Base-by-base conservation (phyloP, 306 rosid species). In the Astragalus membranaceus region DNA sequence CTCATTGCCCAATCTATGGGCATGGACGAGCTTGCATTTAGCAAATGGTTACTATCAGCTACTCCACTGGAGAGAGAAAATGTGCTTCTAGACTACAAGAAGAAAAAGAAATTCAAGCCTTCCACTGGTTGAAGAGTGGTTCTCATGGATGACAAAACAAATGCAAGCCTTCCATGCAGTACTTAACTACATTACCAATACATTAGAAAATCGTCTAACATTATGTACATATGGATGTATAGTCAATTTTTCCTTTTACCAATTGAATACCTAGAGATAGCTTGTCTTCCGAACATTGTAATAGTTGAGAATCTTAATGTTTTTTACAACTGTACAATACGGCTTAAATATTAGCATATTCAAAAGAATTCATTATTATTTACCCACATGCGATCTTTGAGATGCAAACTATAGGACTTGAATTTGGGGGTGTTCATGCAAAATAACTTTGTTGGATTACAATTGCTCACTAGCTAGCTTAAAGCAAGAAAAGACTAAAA, bases 41-140 rank as follows among this genome's bases (percentile, higher is more conserved):
- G 98, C 86, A 85, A 76, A 79, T 93, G 98, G 98, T 50, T 90
- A 63, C 75, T 90, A 72, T 84, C 92, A 37, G 92, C 92, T 1
- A 83, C 89, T 62, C 88, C 89, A 41, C 37, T 16, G 26, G 89
- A 87, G 80, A 87, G 94, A 75, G 87, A 85, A 63, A 81, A 76
- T 16, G 86, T 84, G 74, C 88, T 93, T 70, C 70, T 33, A 64
- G 87, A 87, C 78, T 90, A 74, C 81, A 85, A 78, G 69, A 83
- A 76, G 89, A 88, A 87, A 64, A 86, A 73, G 84, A 70, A 85
- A 74, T 66, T 43, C 20, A 26, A 26, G 30, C 30, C 30, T 26
- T 81, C 80, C 3, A 76, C 68, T 48, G 83, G 78, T 70, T 82
- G 75, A 76, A 63, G 11, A 33, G 43, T 46, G 59, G 36, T 65